A percentile compares a stretch with the other conserved stretches of the same genome.
These are phyloP conservation scores for Leccinum variicolor DNA, from an alignment of 768 basidiomycete genomes.

Conservation along the genomic window DNA sequence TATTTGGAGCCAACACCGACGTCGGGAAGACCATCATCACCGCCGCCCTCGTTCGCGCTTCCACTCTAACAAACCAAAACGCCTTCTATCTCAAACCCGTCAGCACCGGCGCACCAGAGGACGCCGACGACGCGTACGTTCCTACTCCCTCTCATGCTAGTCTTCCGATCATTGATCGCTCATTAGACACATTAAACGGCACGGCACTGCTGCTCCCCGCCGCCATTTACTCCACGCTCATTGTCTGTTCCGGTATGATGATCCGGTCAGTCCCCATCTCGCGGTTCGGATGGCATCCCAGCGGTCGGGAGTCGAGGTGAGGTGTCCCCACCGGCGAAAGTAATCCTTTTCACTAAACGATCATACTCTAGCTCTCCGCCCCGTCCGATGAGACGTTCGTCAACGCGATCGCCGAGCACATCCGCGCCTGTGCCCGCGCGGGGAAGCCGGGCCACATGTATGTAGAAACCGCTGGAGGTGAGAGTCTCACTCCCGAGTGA, in stretches of 20 bases:
- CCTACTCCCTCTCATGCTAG: not conserved
- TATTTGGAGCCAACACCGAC: slow-evolving; percentile 95
- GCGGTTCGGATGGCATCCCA: slow-evolving; percentile 57
- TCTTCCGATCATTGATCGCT: slow-evolving; percentile 1
- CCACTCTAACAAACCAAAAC: slow-evolving; percentile 48
- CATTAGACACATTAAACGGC: slow-evolving; percentile 62
- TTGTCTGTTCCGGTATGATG: slow-evolving; percentile 80
- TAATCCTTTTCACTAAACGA: not conserved
- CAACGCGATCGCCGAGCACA: slow-evolving; percentile 58
- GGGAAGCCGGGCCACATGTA: slow-evolving; percentile 57
- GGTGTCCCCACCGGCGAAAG: not conserved
- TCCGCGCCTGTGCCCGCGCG: slow-evolving; percentile 48
- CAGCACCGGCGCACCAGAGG: slow-evolving; percentile 76
- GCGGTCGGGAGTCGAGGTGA: slow-evolving; percentile 31
- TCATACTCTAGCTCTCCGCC: slow-evolving; percentile 22
- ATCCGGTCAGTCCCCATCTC: slow-evolving; percentile 92
- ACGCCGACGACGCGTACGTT: slow-evolving; percentile 82
- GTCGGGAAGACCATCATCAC: slow-evolving; percentile 94
- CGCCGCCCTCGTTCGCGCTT: slow-evolving; percentile 77
- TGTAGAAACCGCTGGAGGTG: slow-evolving; percentile 95
- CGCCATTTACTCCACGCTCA: slow-evolving; percentile 48
- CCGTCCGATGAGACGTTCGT: slow-evolving; percentile 69
- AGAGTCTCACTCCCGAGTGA: slow-evolving; percentile 29
- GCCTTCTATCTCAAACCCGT: slow-evolving; percentile 86
- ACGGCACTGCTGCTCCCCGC: slow-evolving; percentile 35